Percentiles rank a stretch among this genome's conserved stretches.
These are phyloP conservation scores for Penicillium turbatum DNA, from an alignment of 495 filamentous ascomycete species.

Conservation along the genomic window DNA sequence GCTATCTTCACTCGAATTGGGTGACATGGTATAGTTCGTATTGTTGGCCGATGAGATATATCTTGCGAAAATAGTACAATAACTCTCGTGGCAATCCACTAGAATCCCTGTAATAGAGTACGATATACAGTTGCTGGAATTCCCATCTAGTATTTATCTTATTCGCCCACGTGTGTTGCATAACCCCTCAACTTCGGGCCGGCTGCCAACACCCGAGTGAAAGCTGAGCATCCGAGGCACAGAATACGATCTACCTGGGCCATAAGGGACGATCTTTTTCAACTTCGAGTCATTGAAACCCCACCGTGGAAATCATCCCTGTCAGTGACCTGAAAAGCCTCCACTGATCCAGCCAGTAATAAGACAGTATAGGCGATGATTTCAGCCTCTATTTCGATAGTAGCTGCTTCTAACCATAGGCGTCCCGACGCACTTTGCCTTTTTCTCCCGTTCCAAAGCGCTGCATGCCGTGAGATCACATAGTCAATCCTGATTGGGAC, in stretches of 20 bases:
- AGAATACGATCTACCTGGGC: background rate
- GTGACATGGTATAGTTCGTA: conserved; percentile 11
- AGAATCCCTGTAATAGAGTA: background rate
- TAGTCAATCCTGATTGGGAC: background rate
- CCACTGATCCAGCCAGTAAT: background rate
- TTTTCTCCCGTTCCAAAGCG: background rate
- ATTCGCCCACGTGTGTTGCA: background rate
- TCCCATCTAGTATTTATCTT: background rate
- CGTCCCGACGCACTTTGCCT: background rate
- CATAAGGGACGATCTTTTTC: background rate
- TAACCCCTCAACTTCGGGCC: background rate
- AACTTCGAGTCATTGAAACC: background rate
- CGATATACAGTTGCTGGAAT: too few relatives aligned
- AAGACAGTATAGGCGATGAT: background rate
- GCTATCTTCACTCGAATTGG: background rate
- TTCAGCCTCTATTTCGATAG: background rate
- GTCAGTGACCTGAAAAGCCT: background rate
- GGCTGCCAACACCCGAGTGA: background rate
- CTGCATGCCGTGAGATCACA: background rate
- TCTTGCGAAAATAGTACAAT: too few relatives aligned
- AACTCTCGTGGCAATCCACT: background rate
- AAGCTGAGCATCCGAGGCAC: background rate
- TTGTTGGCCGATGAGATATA: too few relatives aligned
- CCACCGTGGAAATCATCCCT: background rate
- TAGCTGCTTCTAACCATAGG: background rate